Conservation (phyloP, 345 rosid species). For the Salix viminalis region DNA sequence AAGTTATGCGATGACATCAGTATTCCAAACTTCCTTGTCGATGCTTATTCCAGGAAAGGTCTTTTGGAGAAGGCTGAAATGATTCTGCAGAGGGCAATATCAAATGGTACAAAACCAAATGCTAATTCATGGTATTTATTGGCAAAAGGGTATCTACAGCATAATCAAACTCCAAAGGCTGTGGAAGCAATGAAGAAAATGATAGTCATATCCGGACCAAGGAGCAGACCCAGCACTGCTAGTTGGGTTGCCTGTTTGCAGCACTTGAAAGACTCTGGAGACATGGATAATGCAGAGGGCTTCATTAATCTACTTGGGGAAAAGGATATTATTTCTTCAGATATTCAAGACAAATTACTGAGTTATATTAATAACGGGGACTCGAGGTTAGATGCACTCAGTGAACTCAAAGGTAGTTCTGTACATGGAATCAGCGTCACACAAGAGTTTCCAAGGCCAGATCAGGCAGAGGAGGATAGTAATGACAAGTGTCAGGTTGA, state of each 20-base stretch:
- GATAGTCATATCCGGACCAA: constrained; percentile 1
- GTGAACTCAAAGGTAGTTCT: too few relatives aligned
- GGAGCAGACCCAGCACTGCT: constrained; percentile 14
- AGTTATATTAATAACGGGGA: neutral
- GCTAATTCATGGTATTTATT: constrained; percentile 23
- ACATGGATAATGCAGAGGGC: constrained; percentile 18
- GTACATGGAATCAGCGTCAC: too few relatives aligned
- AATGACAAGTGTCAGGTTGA: too few relatives aligned
- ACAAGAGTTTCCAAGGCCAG: too few relatives aligned
- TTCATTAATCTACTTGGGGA: constrained; percentile 21
- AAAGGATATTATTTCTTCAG: constrained; percentile 19
- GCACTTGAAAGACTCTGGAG: constrained; percentile 19
- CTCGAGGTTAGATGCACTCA: neutral
- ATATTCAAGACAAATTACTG: constrained; percentile 19
- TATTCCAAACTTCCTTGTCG: constrained; percentile 27
- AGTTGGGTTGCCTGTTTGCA: constrained; percentile 22
- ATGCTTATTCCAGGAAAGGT: constrained; percentile 30
- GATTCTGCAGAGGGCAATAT: constrained; percentile 6
- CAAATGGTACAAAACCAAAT: constrained; percentile 25
- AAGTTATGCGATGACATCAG: constrained; percentile 5
- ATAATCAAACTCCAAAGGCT: constrained; percentile 19
- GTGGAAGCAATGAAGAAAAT: constrained; percentile 33
- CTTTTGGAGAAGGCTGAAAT: constrained; percentile 30
- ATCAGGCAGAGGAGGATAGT: too few relatives aligned
- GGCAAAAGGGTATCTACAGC: constrained; percentile 22